Percentiles rank a stretch among this genome's conserved stretches.
These are phyloP conservation scores for Lablab purpureus DNA, from an alignment of 306 rosid species.

Conservation along the genomic window DNA sequence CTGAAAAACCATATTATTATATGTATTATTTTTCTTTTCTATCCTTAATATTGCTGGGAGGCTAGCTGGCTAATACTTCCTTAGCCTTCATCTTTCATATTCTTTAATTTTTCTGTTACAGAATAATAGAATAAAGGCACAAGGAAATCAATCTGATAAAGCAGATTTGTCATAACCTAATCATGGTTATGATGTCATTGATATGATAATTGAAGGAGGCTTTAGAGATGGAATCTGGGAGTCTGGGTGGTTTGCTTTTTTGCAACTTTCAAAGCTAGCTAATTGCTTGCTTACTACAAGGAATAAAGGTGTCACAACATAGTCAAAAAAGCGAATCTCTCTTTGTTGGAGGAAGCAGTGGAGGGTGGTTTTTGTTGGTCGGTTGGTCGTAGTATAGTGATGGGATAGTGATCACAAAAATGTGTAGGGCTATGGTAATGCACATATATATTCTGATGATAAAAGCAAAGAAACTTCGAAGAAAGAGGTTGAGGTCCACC, in stretches of 20 bases:
- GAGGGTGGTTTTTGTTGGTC: constrained; percentile 50
- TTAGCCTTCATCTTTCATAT: not conserved
- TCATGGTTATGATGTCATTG: constrained; percentile 38
- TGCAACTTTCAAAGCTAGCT: constrained; percentile 58
- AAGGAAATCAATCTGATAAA: not conserved
- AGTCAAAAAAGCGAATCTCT: constrained; percentile 56
- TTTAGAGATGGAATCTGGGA: constrained; percentile 57
- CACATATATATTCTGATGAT: not conserved
- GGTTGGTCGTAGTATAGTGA: constrained; percentile 54
- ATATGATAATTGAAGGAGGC: constrained; percentile 37
- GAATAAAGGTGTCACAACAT: constrained; percentile 51
- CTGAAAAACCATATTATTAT: not conserved
- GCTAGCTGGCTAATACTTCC: not conserved
- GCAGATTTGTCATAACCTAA: constrained; percentile 32
- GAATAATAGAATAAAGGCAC: not conserved
- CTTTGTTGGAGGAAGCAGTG: constrained; percentile 41
- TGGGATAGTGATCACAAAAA: constrained; percentile 46
- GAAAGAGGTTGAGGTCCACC: constrained; percentile 33
- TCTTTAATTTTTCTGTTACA: not conserved
- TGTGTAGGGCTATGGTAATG: not conserved
- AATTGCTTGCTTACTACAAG: constrained; percentile 46
- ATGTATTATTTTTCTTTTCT: not conserved
- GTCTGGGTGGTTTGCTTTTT: constrained; percentile 54
- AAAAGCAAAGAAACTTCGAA: constrained; percentile 36
- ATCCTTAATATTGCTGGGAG: not conserved